Evolutionary conservation across 768 basidiomycete species (phyloP).

Genomic region (Boletus patriciae): DNA sequence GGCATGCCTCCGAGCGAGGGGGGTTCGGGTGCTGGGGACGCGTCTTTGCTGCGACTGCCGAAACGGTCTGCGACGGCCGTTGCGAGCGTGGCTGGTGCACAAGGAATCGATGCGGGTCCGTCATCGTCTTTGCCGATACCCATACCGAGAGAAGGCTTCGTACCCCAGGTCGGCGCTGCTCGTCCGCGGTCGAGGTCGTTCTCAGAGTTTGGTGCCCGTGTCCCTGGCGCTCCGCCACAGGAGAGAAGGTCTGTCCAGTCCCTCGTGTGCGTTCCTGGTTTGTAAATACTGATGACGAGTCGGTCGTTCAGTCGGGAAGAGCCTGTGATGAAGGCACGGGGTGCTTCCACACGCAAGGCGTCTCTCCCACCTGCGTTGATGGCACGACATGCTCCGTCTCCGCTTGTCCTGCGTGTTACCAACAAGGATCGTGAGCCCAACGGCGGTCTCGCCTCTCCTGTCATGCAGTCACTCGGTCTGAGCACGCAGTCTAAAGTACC

Average conservation of each 20-base stretch:
- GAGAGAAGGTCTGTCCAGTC: constrained; percentile 20
- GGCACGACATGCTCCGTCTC: constrained; percentile 17
- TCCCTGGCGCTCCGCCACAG: neutral
- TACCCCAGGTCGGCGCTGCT: constrained; percentile 50
- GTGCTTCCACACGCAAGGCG: neutral
- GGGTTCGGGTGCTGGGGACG: neutral
- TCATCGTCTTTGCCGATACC: constrained; percentile 32
- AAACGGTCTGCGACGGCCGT: constrained; percentile 13
- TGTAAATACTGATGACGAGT: neutral
- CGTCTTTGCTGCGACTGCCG: constrained; percentile 17
- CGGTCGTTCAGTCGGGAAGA: constrained; percentile 24
- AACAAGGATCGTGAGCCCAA: constrained; percentile 6
- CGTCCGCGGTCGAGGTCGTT: constrained; percentile 71
- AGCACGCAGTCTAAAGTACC: constrained; percentile 30
- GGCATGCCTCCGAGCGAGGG: neutral
- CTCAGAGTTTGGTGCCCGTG: constrained; percentile 59
- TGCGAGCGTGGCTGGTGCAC: neutral
- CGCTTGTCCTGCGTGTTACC: constrained; percentile 16
- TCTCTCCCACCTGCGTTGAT: constrained; percentile 24
- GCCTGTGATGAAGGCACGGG: constrained; percentile 11
- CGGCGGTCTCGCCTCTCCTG: constrained; percentile 3
- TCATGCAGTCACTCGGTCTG: constrained; percentile 41
- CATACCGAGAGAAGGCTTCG: constrained; percentile 62
- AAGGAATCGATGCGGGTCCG: neutral
- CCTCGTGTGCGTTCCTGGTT: neutral